These are phyloP conservation scores for Crassisporium funariophilum DNA, from an alignment of 768 basidiomycete genomes.

Conservation along the genomic window DNA sequence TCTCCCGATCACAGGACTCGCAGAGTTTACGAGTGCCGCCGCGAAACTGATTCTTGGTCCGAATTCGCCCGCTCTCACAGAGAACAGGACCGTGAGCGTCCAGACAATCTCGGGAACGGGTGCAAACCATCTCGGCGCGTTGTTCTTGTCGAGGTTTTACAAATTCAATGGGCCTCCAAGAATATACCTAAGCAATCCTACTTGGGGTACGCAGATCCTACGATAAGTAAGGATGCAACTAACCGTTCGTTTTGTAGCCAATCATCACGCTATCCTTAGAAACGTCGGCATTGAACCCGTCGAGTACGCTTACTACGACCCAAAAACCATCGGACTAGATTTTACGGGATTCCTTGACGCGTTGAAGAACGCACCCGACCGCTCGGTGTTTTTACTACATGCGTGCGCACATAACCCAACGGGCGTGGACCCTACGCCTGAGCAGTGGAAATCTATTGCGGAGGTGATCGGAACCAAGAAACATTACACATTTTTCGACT, in stretches of 20 bases:
- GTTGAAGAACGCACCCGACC: conserved; percentile 64
- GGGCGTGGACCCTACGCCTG: conserved; percentile 88
- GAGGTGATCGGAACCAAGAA: conserved; percentile 68
- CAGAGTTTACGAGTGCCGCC: conserved; percentile 80
- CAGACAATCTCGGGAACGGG: conserved; percentile 97
- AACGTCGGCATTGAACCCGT: conserved; percentile 88
- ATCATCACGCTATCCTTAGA: conserved; percentile 88
- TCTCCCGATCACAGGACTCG: conserved; percentile 86
- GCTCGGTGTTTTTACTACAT: conserved; percentile 89
- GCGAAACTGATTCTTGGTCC: conserved; percentile 80
- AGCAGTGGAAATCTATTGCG: conserved; percentile 84
- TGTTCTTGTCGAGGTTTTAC: conserved; percentile 87
- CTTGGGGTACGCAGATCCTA: conserved; percentile 72
- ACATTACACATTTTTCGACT: conserved; percentile 93
- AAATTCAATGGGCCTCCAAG: conserved; percentile 65
- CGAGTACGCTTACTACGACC: conserved; percentile 93
- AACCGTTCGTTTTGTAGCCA: conserved; percentile 47
- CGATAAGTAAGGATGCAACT: conserved; percentile 3
- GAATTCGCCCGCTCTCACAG: conserved; percentile 69
- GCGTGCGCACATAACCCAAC: conserved; percentile 98
- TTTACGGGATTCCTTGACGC: conserved; percentile 65
- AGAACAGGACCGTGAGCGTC: conserved; percentile 73
- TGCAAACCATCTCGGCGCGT: conserved; percentile 89
- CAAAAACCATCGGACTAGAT: conserved; percentile 86
- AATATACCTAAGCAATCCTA: conserved; percentile 88